phyloP scores from a whole-genome alignment of 2,329 filamentous ascomycete genomes.

The Fusarium sp. region DNA sequence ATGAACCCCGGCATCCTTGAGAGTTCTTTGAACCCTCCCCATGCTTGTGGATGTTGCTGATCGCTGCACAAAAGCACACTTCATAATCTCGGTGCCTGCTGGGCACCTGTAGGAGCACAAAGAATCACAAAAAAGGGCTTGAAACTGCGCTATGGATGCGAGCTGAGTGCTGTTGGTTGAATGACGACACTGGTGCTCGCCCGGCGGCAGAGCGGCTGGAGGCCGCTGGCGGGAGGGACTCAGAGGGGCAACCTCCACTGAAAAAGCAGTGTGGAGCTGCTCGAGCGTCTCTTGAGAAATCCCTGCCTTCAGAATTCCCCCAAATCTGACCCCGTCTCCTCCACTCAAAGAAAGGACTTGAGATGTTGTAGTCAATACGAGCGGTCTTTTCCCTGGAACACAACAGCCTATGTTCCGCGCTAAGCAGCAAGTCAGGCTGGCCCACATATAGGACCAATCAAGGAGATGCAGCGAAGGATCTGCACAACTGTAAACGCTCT shows the following conservation, averaged over 20 bases:
- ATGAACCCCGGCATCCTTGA: constrained; percentile 16
- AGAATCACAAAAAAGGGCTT: background rate
- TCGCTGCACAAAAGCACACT: constrained; percentile 10
- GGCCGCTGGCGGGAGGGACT: constrained; percentile 15
- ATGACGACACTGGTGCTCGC: constrained; percentile 5
- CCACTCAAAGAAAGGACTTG: background rate
- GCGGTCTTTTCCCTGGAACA: constrained; percentile 20
- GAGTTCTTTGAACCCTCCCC: constrained; percentile 19
- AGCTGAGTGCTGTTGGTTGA: background rate
- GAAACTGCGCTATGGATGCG: background rate
- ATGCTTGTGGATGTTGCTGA: constrained; percentile 9
- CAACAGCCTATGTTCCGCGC: background rate
- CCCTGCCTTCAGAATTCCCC: background rate
- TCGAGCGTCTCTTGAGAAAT: constrained; percentile 7
- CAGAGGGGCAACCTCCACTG: constrained; percentile 32
- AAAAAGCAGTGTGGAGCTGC: constrained; percentile 37
- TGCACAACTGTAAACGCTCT: background rate
- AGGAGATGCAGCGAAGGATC: constrained; percentile 2
- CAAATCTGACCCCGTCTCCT: constrained; percentile 8
- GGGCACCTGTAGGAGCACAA: background rate
- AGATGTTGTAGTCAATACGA: background rate
- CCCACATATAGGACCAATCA: constrained; percentile 5
- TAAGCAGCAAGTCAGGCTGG: background rate
- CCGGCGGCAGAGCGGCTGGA: background rate
- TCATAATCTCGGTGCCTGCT: constrained; percentile 2